These are phyloP conservation scores for Eimeria brunetti DNA, from an alignment of 169 alveolate species.

Conservation along the genomic window DNA sequence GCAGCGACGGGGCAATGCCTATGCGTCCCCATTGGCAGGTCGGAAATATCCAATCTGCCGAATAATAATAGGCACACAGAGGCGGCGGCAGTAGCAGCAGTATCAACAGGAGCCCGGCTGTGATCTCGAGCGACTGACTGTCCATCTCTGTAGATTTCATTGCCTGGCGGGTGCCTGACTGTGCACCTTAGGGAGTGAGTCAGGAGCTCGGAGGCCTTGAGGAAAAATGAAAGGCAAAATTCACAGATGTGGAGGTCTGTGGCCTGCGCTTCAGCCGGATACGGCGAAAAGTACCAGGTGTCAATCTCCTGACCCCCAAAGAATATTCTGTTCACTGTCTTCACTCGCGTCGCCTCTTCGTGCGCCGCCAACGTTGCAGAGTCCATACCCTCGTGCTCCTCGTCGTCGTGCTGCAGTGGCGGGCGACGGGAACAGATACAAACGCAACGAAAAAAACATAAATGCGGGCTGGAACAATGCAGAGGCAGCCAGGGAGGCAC, in stretches of 20 bases:
- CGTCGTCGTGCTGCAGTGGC: slow-evolving; percentile 69
- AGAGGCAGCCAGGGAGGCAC: neutral
- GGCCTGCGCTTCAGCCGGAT: slow-evolving; percentile 96
- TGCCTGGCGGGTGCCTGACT: slow-evolving; percentile 98
- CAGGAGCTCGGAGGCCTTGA: slow-evolving; percentile 89
- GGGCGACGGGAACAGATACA: neutral
- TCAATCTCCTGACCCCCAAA: slow-evolving; percentile 95
- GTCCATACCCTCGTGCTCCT: slow-evolving; percentile 80
- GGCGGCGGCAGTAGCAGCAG: slow-evolving; percentile 91
- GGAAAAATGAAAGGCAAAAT: slow-evolving; percentile 95
- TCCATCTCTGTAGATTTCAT: slow-evolving; percentile 94
- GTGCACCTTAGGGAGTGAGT: slow-evolving; percentile 93
- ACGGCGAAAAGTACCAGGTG: slow-evolving; percentile 99
- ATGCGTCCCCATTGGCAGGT: neutral
- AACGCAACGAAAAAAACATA: neutral
- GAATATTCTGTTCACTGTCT: slow-evolving; percentile 94
- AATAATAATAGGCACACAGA: no score
- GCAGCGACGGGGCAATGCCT: neutral
- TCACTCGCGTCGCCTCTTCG: slow-evolving; percentile 97
- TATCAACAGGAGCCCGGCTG: neutral
- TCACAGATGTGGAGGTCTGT: slow-evolving; percentile 96
- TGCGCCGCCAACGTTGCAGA: slow-evolving; percentile 93
- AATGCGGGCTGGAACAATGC: neutral
- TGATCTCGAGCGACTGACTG: neutral
- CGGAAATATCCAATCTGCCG: neutral